A percentile compares a stretch with the other conserved stretches of the same genome.
These are phyloP conservation scores for Cladosporium velox DNA, from an alignment of 2,329 filamentous ascomycete species.

Conservation along the genomic window DNA sequence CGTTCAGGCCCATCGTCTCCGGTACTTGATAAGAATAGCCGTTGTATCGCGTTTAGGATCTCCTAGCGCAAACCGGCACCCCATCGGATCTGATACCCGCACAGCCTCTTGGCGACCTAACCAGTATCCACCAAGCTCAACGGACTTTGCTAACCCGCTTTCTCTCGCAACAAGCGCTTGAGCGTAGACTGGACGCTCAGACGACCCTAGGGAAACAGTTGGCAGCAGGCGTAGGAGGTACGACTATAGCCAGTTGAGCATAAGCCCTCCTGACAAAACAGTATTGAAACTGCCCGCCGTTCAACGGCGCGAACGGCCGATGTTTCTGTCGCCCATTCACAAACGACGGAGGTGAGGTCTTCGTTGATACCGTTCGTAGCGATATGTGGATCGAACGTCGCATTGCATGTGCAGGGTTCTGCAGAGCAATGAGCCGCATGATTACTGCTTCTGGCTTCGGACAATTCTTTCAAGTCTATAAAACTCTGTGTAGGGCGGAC, in stretches of 20 bases:
- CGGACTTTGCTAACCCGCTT: slow-evolving; percentile 16
- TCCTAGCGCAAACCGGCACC: slow-evolving; percentile 8
- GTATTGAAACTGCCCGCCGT: not conserved
- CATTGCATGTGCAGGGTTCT: slow-evolving; percentile 10
- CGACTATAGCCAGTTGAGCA: not conserved
- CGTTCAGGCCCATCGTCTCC: not conserved
- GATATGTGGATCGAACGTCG: not conserved
- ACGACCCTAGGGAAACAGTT: not conserved
- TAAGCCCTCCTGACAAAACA: slow-evolving; percentile 7
- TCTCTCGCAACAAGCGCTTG: not conserved
- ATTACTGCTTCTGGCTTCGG: slow-evolving; percentile 8
- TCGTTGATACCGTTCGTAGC: not conserved
- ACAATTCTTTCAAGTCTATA: not conserved
- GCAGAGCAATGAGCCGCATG: not conserved
- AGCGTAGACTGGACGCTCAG: slow-evolving; percentile 10
- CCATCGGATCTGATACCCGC: slow-evolving; percentile 16
- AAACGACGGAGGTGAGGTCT: not conserved
- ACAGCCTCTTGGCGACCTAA: not conserved
- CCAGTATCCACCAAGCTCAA: slow-evolving; percentile 16
- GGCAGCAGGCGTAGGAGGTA: not conserved
- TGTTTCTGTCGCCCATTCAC: slow-evolving; percentile 4
- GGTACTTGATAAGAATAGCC: slow-evolving; percentile 1
- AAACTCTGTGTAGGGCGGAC: not conserved
- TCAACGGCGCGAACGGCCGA: slow-evolving; percentile 8
- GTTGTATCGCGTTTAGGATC: not conserved